A percentile compares a stretch with the other conserved stretches of the same genome.
Evolutionary conservation across 495 filamentous ascomycete species (phyloP).

Genomic region (Penicillium alfredii): DNA sequence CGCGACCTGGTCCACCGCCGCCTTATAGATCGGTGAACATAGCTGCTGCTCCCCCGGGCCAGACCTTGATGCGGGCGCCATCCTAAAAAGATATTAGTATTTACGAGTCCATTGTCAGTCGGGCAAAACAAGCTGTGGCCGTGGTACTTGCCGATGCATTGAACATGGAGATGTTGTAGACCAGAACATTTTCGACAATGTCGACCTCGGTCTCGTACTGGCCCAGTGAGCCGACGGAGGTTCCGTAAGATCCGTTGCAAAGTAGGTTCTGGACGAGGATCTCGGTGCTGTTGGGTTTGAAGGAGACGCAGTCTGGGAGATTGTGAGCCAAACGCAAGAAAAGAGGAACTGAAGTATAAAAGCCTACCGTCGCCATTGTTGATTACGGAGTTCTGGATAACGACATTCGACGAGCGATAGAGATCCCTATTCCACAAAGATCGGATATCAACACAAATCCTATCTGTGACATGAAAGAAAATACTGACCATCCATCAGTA

Average conservation of each 20-base stretch:
- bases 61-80: constrained; percentile 67
- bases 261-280: constrained; percentile 64
- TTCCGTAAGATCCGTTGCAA: constrained; percentile 71
- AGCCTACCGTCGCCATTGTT: constrained; percentile 58
- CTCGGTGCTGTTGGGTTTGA: constrained; percentile 73
- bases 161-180: constrained; percentile 62
- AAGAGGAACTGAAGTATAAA: neutral
- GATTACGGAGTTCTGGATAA: constrained; percentile 63
- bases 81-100: constrained; percentile 30
- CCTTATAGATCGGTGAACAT: constrained; percentile 54
- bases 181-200: constrained; percentile 59
- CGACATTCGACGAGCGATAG: constrained; percentile 55
- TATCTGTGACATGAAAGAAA: neutral
- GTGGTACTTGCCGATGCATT: constrained; percentile 44
- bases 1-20: constrained; percentile 51
- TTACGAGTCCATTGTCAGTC: too few relatives aligned
- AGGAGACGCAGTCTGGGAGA: constrained; percentile 58
- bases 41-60: constrained; percentile 49
- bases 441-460: neutral
- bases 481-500: constrained; percentile 55
- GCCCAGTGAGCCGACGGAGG: constrained; percentile 62
- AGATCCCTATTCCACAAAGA: constrained; percentile 42
- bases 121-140: too few relatives aligned
- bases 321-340: constrained; percentile 4
- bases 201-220: constrained; percentile 60